Conservation (phyloP, 1,284 basidiomycete genomes). For the Sanghuangporus baumii region DNA sequence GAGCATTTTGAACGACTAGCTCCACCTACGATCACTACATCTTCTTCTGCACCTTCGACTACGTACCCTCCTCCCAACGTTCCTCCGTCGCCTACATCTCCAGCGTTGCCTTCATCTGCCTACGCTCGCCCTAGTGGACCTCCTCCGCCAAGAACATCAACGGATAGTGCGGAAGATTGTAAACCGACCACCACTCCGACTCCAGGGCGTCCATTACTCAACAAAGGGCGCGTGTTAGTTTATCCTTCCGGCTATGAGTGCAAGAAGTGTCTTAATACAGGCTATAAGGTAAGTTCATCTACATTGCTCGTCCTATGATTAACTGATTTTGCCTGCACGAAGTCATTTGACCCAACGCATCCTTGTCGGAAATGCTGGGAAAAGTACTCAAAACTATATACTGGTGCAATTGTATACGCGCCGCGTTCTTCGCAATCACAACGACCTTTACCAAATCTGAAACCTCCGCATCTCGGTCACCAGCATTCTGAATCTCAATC, state of each 20-base stretch:
- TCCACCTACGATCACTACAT: neutral
- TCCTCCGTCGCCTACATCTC: slow-evolving; percentile 15
- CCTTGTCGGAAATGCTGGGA: slow-evolving; percentile 71
- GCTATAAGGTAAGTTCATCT: slow-evolving; percentile 47
- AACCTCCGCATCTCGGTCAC: slow-evolving; percentile 22
- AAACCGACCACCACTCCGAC: slow-evolving; percentile 56
- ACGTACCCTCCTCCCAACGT: slow-evolving; percentile 24
- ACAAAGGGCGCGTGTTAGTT: slow-evolving; percentile 53
- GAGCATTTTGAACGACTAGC: slow-evolving; percentile 8
- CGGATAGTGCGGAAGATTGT: slow-evolving; percentile 37
- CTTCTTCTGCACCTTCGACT: neutral
- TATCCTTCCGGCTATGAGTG: slow-evolving; percentile 61
- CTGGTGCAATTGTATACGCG: slow-evolving; percentile 52
- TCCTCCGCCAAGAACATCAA: slow-evolving; percentile 24
- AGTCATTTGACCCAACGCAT: slow-evolving; percentile 48
- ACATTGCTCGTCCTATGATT: neutral
- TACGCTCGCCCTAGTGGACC: slow-evolving; percentile 26
- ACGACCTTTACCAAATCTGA: slow-evolving; percentile 31
- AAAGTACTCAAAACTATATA: slow-evolving; percentile 53
- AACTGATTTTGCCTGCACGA: neutral
- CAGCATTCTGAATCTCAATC: slow-evolving; percentile 15
- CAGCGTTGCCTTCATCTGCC: slow-evolving; percentile 5
- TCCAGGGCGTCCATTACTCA: slow-evolving; percentile 59
- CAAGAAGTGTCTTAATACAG: slow-evolving; percentile 62
- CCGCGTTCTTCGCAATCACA: slow-evolving; percentile 39